Evolutionary conservation across 2,329 filamentous ascomycete species (phyloP), one percentile per base, ranked within the genome.

Genomic region (Nemania sp.): DNA sequence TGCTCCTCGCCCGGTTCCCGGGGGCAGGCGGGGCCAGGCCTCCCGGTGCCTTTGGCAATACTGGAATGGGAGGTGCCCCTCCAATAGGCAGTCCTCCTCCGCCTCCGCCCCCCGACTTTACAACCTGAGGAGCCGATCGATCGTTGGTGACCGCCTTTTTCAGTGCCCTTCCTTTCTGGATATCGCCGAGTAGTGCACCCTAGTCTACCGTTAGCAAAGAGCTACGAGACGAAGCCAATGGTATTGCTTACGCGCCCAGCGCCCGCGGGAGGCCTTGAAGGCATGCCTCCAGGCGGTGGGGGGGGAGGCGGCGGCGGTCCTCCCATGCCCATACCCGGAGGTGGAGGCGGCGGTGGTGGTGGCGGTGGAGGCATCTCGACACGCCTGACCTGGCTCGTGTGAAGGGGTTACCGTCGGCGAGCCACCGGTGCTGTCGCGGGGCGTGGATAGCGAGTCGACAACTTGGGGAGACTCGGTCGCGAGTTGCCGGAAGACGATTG

Each of bases 101-200:
- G 24, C 60, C 67, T 64, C 86, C 83, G 57, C 84, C 85, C 60
- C 85, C 84, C 58, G 84, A 76, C 63, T 87, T 88, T 68, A 81
- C 87, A 64, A 98, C 79, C 58, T 87, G 75, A 0, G 95, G 95
- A 7, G 93, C 93, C 24, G 94, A 98, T 80, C 95, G 90, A 80
- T 98, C 95, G 81, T 98, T 98, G 73, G 94, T 93, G 64, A 93
- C 90, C 35, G 93, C 86, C 80, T 97, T 98, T 81, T 92, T 97
- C 67, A 98, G 85, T 69, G 84, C 83, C 73, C 83, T 86, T 72
- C 95, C 96, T 80, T 97, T 97, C 73, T 85, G 84, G 74, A 99
- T 99, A 80, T 98, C 95, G 76, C 89, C 87, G 52, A 98, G 88
- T 41, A 99, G 86, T 62, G 95, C 94, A 74, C 91, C 91, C 95